phyloP scores from a whole-genome alignment of 257 asterid species.

The Misopates orontium region DNA sequence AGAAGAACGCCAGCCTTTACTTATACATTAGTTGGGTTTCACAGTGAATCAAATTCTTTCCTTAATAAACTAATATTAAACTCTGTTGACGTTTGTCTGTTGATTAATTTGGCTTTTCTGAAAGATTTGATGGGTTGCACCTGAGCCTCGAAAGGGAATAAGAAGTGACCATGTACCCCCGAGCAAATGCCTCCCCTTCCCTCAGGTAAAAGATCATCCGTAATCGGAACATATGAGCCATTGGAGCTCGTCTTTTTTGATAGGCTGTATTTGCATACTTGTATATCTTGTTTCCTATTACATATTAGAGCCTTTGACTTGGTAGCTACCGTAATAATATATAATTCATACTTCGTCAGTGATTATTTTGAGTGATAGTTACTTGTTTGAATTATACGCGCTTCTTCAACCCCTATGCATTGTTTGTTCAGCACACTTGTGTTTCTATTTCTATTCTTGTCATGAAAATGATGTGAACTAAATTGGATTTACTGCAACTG shows the following conservation, averaged over 20 bases:
- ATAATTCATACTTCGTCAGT: neutral
- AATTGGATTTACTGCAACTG: slow-evolving; percentile 9
- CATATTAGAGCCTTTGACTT: too few relatives aligned
- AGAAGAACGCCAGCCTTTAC: neutral
- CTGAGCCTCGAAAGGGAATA: slow-evolving; percentile 96
- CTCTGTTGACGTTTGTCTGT: neutral
- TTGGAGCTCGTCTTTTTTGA: neutral
- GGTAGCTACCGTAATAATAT: neutral
- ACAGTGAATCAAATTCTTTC: neutral
- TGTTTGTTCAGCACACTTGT: too few relatives aligned
- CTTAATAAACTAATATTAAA: neutral
- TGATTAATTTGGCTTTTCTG: slow-evolving; percentile 6
- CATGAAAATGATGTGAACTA: neutral
- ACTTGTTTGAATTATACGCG: neutral
- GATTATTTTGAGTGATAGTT: neutral
- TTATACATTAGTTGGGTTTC: neutral
- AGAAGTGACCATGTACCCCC: slow-evolving; percentile 92
- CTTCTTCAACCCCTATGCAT: neutral
- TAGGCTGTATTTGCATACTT: too few relatives aligned
- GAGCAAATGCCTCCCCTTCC: slow-evolving; percentile 90
- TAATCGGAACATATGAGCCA: neutral
- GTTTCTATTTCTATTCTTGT: neutral
- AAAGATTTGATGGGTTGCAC: slow-evolving; percentile 92
- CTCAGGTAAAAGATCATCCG: slow-evolving; percentile 56
- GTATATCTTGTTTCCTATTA: too few relatives aligned